Percentiles rank a stretch among this genome's conserved stretches.
phyloP scores from a whole-genome alignment of 805 yeast genomes.

The Danielia reshetovae region DNA sequence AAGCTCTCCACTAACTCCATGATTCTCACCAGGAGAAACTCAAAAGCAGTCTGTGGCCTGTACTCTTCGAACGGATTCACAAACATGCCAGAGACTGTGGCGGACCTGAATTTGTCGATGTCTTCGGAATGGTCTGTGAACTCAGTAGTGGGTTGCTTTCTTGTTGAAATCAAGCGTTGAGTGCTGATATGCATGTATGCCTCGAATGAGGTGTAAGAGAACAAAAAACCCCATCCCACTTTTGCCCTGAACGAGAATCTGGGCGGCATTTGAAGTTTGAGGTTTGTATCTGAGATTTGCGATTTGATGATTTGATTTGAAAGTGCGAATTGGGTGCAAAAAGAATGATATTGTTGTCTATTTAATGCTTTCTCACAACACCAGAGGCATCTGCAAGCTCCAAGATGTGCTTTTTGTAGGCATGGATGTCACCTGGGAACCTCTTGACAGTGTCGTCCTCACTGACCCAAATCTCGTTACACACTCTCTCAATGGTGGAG shows the following conservation, averaged over 20 bases:
- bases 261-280: no score
- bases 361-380: slow-evolving; percentile 80
- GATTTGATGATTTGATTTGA: background rate
- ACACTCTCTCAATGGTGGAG: slow-evolving; percentile 78
- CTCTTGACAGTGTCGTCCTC: slow-evolving; percentile 77
- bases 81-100: slow-evolving; percentile 63
- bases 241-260: slow-evolving; percentile 29
- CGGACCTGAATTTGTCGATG: slow-evolving; percentile 27
- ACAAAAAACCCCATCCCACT: slow-evolving; percentile 40
- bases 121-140: background rate
- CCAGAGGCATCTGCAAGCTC: slow-evolving; percentile 76
- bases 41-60: slow-evolving; percentile 84
- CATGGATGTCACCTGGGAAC: slow-evolving; percentile 80
- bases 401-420: slow-evolving; percentile 84
- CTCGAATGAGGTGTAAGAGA: slow-evolving; percentile 63
- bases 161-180: slow-evolving; percentile 45
- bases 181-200: slow-evolving; percentile 56
- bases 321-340: background rate
- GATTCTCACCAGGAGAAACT: slow-evolving; percentile 71
- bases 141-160: background rate
- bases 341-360: background rate
- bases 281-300: background rate
- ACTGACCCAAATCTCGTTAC: slow-evolving; percentile 94
- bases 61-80: slow-evolving; percentile 91
- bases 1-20: slow-evolving; percentile 63